Evolutionary conservation across 2,329 filamentous ascomycete species (phyloP), one percentile per base, ranked within the genome.

Genomic region (Beauveria sp.): DNA sequence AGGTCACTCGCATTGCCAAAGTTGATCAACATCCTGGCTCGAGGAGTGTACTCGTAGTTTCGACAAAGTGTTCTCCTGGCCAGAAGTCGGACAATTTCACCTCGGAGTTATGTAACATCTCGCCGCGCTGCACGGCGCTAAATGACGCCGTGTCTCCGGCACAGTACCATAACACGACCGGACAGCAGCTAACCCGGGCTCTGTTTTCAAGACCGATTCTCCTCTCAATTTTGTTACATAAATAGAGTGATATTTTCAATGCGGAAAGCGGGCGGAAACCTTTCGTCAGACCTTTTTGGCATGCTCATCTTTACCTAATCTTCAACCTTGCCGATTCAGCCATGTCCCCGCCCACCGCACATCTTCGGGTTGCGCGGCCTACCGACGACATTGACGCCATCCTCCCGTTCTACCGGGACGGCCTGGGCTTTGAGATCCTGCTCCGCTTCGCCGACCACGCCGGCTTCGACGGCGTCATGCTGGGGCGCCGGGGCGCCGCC

Each of bases 301-400:
- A 34, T 34, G 10, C 31, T 38, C 34, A 38, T 14, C 5, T 5
- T 38, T 16, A 6, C 12, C 12, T 38, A 34, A 14, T 38, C 12
- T 16, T 38, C 34, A 16, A 34, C 31, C 31, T 16, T 38, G 34
- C 12, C 24, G 9, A 28, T 50, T 28, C 9, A 9, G 42, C 10
- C 56, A 59, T 59, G 56, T 50, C 56, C 24, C 46, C 34, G 16
- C 31, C 50, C 43, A 59, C 55, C 26, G 71, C 73, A 10, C 70
- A 71, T 61, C 67, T 79, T 46, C 75, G 77, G 61, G 71, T 79
- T 59, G 76, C 77, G 5, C 73, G 76, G 14, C 76, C 77, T 2
- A 76, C 75, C 1, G 71, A 74, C 60, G 65, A 74, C 66, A 70
- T 78, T 57, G 55, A 71, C 14, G 67, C 69, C 0, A 67, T 79